Evolutionary conservation across 176 grass and related monocot genomes (phyloP).

Genomic region (Rhynchospora tenuis): DNA sequence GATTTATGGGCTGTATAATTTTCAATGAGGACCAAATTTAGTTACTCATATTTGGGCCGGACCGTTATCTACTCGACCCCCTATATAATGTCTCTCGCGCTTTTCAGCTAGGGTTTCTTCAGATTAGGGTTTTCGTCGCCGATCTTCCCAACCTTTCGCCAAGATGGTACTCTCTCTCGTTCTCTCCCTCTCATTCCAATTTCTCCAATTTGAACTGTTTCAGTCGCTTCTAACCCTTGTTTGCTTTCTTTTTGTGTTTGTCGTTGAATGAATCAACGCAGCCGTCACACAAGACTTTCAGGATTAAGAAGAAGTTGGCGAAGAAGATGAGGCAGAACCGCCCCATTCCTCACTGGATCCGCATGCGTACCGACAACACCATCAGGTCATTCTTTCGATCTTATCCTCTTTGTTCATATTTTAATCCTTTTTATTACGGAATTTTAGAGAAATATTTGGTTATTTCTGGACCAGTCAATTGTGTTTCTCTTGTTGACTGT

Average conservation of each 20-base stretch:
- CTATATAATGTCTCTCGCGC: constrained; percentile 33
- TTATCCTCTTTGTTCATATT: constrained; percentile 4
- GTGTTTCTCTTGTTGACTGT: not conserved
- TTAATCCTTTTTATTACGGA: constrained; percentile 9
- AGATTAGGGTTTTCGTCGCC: constrained; percentile 49
- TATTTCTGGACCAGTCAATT: not conserved
- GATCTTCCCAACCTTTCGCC: constrained; percentile 18
- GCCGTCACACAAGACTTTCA: constrained; percentile 96
- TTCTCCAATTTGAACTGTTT: not conserved
- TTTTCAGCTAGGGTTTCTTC: constrained; percentile 8
- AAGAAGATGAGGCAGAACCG: constrained; percentile 97
- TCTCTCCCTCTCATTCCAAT: not conserved
- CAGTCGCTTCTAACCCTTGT: not conserved
- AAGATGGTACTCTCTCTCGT: constrained; percentile 40
- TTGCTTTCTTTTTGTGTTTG: not conserved
- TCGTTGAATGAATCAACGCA: not conserved
- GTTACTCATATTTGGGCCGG: not conserved
- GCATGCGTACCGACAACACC: constrained; percentile 85
- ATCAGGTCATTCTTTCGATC: constrained; percentile 51
- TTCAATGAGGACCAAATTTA: not conserved
- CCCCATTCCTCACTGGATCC: constrained; percentile 95
- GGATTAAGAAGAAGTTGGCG: constrained; percentile 89
- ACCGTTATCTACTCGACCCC: not conserved
- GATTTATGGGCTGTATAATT: not conserved
- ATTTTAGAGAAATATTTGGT: not conserved